Conservation (phyloP, 768 basidiomycete species). For the Baorangia bicolor region DNA sequence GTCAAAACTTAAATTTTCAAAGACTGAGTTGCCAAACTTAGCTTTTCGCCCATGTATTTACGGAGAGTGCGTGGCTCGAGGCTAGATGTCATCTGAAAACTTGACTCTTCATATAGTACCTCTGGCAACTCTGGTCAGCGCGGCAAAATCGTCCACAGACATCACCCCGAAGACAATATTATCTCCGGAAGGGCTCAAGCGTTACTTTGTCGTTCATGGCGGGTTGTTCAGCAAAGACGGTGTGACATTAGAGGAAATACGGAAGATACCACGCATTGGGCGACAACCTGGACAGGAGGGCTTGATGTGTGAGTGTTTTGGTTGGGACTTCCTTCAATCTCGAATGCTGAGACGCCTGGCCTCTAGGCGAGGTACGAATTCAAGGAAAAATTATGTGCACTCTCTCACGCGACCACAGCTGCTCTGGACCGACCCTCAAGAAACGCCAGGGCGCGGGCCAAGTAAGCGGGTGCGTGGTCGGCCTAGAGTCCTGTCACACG, state of each 20-base stretch:
- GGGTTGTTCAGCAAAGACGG: slow-evolving; percentile 94
- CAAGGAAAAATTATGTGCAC: neutral
- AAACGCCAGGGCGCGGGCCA: slow-evolving; percentile 83
- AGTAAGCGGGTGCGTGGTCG: slow-evolving; percentile 80
- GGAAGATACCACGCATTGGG: slow-evolving; percentile 83
- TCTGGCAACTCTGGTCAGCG: slow-evolving; percentile 79
- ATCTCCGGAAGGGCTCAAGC: slow-evolving; percentile 76
- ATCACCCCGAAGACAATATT: slow-evolving; percentile 58
- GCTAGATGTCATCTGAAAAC: neutral
- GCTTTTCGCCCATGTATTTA: slow-evolving; percentile 95
- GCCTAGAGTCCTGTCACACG: slow-evolving; percentile 3
- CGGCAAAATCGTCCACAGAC: slow-evolving; percentile 55
- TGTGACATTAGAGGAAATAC: slow-evolving; percentile 92
- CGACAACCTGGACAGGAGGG: slow-evolving; percentile 93
- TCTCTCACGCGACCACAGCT: slow-evolving; percentile 45
- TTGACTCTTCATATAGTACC: slow-evolving; percentile 60
- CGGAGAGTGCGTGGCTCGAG: slow-evolving; percentile 56
- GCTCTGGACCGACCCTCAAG: slow-evolving; percentile 97
- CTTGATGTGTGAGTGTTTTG: slow-evolving; percentile 74
- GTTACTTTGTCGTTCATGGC: slow-evolving; percentile 95
- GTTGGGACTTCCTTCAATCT: neutral
- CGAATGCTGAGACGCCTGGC: slow-evolving; percentile 8
- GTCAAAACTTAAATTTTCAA: neutral
- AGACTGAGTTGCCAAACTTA: slow-evolving; percentile 29
- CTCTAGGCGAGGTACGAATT: slow-evolving; percentile 58